phyloP scores from a whole-genome alignment of 805 yeast genomes.

The Myxozyma vanderwaltii region DNA sequence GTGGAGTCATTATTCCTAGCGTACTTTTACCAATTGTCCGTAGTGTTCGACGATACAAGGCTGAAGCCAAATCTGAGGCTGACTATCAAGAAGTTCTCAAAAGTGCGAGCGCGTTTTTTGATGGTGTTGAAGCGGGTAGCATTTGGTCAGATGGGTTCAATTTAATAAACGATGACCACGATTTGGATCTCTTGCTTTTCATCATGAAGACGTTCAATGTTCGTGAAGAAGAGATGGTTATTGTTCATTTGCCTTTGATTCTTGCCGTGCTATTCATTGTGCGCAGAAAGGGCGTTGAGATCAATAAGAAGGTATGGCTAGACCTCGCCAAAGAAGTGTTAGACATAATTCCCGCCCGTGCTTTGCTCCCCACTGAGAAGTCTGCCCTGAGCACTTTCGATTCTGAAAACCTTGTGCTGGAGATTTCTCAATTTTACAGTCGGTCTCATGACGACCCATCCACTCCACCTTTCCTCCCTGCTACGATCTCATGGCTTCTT shows the following conservation, averaged over 20 bases:
- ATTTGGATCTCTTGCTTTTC: constrained; percentile 56
- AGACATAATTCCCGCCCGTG: constrained; percentile 63
- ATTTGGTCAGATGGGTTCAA: constrained; percentile 71
- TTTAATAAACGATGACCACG: constrained; percentile 44
- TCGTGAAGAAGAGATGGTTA: constrained; percentile 83
- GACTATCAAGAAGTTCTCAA: constrained; percentile 52
- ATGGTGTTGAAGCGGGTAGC: constrained; percentile 75
- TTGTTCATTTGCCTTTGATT: constrained; percentile 73
- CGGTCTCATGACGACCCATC: constrained; percentile 38
- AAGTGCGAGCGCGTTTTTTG: constrained; percentile 72
- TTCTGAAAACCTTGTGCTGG: constrained; percentile 36
- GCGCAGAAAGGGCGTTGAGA: constrained; percentile 2
- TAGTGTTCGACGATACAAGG: constrained; percentile 47
- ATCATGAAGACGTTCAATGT: constrained; percentile 68
- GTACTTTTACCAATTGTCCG: constrained; percentile 66
- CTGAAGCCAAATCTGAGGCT: constrained; percentile 36
- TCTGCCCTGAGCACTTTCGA: constrained; percentile 39
- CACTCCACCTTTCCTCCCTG: constrained; percentile 47
- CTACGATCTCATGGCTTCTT: constrained; percentile 50
- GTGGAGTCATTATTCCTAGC: constrained; percentile 68
- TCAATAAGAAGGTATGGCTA: constrained; percentile 43
- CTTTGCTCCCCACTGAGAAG: constrained; percentile 57
- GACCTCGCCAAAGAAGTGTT: constrained; percentile 49
- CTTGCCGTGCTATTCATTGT: constrained; percentile 44
- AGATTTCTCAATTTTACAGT: constrained; percentile 45